phyloP scores from a whole-genome alignment of 2,329 filamentous ascomycete species.

The Cordyceps militaris region DNA sequence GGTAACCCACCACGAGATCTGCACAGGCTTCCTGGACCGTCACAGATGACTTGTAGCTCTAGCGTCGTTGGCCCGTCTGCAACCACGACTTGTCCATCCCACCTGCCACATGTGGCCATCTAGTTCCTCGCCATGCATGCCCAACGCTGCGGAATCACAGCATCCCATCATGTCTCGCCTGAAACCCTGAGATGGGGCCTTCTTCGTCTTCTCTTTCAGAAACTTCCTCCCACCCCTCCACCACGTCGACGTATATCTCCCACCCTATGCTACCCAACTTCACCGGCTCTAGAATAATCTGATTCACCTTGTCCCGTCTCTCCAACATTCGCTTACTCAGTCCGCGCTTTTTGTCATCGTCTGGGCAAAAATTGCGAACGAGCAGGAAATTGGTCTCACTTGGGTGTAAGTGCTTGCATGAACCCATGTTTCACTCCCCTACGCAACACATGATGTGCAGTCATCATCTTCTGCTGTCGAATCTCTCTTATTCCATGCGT shows the following conservation, averaged over 20 bases:
- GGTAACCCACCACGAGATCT: too few species aligned
- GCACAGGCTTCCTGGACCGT: too few species aligned
- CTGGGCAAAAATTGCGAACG: too few species aligned
- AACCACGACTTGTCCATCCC: too few species aligned
- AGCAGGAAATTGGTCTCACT: background rate
- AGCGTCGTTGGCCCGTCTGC: too few species aligned
- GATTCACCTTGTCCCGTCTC: background rate
- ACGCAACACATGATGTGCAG: too few species aligned
- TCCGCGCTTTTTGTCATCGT: background rate
- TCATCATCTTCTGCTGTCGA: too few species aligned
- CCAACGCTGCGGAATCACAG: background rate
- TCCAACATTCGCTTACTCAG: background rate
- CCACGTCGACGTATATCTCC: background rate
- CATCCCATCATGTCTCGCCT: background rate
- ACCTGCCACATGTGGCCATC: too few species aligned
- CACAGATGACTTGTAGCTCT: too few species aligned
- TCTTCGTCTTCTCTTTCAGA: background rate
- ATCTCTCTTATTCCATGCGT: too few species aligned
- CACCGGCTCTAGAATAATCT: background rate
- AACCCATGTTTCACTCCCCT: background rate
- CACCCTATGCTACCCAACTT: background rate
- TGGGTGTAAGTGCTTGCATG: background rate
- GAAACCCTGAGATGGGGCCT: background rate
- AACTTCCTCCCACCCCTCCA: background rate
- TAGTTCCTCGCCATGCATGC: too few species aligned